phyloP scores from a whole-genome alignment of 1,284 basidiomycete species.

The Malassezia sp. region DNA sequence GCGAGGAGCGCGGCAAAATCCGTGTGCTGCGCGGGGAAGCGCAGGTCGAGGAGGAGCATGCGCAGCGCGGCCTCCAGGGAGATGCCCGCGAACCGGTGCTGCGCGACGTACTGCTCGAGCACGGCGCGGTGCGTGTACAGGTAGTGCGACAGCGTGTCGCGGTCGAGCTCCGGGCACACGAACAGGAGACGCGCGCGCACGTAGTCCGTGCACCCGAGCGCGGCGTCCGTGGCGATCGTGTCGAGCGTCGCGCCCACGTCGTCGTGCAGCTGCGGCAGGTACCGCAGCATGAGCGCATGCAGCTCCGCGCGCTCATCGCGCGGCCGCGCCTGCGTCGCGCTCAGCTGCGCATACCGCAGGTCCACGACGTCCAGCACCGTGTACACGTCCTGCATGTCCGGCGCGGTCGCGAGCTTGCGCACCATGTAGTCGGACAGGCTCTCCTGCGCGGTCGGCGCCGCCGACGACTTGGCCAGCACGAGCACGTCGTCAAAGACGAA shows the following conservation, averaged over 20 bases:
- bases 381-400: slow-evolving; percentile 8
- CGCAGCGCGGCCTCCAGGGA: slow-evolving; percentile 79
- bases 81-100: slow-evolving; percentile 69
- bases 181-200: slow-evolving; percentile 69
- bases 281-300: slow-evolving; percentile 20
- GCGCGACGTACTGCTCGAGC: slow-evolving; percentile 70
- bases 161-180: slow-evolving; percentile 71
- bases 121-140: slow-evolving; percentile 64
- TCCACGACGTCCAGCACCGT: slow-evolving; percentile 4
- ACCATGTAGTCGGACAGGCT: slow-evolving; percentile 6
- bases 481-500: slow-evolving; percentile 91
- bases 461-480: slow-evolving; percentile 59
- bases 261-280: slow-evolving; percentile 52
- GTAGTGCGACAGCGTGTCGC: slow-evolving; percentile 69
- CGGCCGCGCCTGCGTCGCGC: neutral
- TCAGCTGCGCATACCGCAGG: slow-evolving; percentile 25
- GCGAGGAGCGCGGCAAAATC: slow-evolving; percentile 58
- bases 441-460: slow-evolving; percentile 30
- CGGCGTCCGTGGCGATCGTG: slow-evolving; percentile 18
- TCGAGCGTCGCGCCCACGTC: slow-evolving; percentile 30
- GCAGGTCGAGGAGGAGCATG: slow-evolving; percentile 65
- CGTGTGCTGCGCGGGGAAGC: slow-evolving; percentile 59
- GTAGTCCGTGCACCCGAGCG: too few relatives aligned
- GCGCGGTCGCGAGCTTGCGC: slow-evolving; percentile 47
- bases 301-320: slow-evolving; percentile 17